Evolutionary conservation across 176 grass and related monocot genomes (phyloP).

Genomic region (Ensete glaucum): DNA sequence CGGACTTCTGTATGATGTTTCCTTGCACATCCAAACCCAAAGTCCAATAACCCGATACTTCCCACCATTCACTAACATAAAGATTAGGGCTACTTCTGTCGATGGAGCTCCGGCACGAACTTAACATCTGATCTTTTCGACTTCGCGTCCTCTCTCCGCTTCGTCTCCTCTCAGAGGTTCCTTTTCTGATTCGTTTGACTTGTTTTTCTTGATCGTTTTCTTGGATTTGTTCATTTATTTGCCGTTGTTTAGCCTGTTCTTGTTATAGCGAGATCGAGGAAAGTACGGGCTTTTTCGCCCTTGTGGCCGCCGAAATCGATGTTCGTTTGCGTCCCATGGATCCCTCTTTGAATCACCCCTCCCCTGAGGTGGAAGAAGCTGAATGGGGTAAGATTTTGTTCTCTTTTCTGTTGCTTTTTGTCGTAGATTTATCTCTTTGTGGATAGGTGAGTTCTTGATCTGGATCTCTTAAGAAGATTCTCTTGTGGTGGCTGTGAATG

Average conservation of each 20-base stretch:
- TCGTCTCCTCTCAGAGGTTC: background rate
- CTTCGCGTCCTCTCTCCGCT: background rate
- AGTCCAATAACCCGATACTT: no score
- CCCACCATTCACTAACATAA: no score
- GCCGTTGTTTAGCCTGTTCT: background rate
- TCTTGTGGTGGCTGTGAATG: no score
- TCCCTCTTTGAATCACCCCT: constrained; percentile 13
- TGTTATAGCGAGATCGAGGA: background rate
- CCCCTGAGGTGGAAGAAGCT: constrained; percentile 18
- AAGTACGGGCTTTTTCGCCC: constrained; percentile 12
- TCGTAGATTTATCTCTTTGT: background rate
- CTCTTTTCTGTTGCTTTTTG: background rate
- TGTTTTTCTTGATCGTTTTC: background rate
- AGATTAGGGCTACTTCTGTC: no score
- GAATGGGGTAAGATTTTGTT: constrained; percentile 9
- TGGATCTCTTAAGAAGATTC: background rate
- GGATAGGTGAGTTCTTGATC: background rate
- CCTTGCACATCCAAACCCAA: no score
- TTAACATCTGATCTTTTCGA: no score
- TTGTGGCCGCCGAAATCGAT: constrained; percentile 6
- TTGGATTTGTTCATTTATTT: background rate
- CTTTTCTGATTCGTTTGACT: background rate
- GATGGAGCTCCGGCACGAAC: no score
- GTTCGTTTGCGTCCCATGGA: constrained; percentile 26
- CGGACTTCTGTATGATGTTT: no score